phyloP scores from a whole-genome alignment of 179 eudicot genomes.

The Sideroxylon spinosum region DNA sequence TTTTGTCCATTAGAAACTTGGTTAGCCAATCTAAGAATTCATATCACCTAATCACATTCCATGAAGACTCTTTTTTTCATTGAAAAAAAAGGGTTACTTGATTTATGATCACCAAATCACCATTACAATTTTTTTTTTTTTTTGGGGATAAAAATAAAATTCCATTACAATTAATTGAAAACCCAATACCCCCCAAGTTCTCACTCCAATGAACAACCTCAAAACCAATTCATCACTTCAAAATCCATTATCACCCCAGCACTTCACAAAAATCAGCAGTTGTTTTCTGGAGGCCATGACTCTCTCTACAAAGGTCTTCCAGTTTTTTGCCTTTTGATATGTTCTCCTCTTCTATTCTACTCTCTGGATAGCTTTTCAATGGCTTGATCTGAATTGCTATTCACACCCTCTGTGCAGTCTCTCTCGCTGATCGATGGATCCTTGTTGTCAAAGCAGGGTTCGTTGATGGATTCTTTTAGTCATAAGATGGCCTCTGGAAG shows the following conservation, averaged over 20 bases:
- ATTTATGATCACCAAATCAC: not conserved
- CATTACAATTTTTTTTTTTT: constrained; percentile 12
- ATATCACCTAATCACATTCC: too few relatives aligned
- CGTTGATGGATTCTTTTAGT: constrained; percentile 35
- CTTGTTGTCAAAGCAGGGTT: constrained; percentile 15
- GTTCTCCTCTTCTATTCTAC: not conserved
- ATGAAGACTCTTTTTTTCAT: too few relatives aligned
- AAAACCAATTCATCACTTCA: not conserved
- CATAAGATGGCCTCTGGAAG: constrained; percentile 75
- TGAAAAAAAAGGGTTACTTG: not conserved
- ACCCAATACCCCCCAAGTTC: not conserved
- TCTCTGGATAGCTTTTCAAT: constrained; percentile 12
- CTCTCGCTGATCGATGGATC: constrained; percentile 7
- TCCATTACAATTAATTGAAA: not conserved
- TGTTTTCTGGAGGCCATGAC: not conserved
- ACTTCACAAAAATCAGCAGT: not conserved
- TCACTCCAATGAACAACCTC: constrained; percentile 3
- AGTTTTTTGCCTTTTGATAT: not conserved
- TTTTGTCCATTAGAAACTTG: too few relatives aligned
- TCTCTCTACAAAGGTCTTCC: not conserved
- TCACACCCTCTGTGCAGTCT: constrained; percentile 10
- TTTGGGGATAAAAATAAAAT: too few relatives aligned
- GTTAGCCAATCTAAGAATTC: too few relatives aligned
- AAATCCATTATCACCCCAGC: not conserved
- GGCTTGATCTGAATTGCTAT: not conserved